Evolutionary conservation across 2,329 filamentous ascomycete species (phyloP).

Genomic region (Teratosphaeria gauchensis): DNA sequence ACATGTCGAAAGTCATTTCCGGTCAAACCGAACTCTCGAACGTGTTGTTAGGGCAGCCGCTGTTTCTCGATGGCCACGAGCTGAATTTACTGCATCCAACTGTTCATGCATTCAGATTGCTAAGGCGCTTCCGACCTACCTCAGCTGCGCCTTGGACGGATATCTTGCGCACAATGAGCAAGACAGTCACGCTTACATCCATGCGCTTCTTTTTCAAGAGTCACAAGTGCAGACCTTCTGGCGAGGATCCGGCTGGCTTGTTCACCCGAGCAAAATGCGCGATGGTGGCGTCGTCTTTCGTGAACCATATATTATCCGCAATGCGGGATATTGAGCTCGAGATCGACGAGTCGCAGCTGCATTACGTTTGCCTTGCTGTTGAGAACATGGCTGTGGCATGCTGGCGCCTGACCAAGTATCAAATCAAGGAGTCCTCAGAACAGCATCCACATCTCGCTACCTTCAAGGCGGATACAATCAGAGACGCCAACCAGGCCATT

Average conservation of each 20-base stretch:
- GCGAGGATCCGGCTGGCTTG: not conserved
- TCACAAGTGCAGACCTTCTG: not conserved
- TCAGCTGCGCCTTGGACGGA: constrained; percentile 17
- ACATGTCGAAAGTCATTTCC: constrained; percentile 16
- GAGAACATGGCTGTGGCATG: constrained; percentile 22
- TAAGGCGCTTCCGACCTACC: constrained; percentile 10
- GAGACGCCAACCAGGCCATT: not conserved
- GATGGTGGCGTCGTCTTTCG: constrained; percentile 14
- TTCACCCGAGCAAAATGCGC: constrained; percentile 3
- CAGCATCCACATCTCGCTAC: not conserved
- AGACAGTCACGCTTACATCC: constrained; percentile 6
- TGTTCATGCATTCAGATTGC: constrained; percentile 19
- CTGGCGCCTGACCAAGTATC: constrained; percentile 9
- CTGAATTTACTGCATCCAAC: constrained; percentile 11
- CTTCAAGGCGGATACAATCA: not conserved
- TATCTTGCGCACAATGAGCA: constrained; percentile 17
- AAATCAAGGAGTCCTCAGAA: not conserved
- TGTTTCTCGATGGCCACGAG: not conserved
- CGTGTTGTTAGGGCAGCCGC: not conserved
- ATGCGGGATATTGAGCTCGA: constrained; percentile 17
- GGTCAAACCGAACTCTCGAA: not conserved
- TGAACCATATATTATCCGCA: constrained; percentile 7
- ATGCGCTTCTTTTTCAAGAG: constrained; percentile 3
- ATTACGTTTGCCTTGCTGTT: constrained; percentile 23
- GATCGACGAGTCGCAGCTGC: constrained; percentile 22